Evolutionary conservation across 2,329 filamentous ascomycete species (phyloP), one percentile per base, ranked within the genome.

Genomic region (Teratosphaeria viscida): DNA sequence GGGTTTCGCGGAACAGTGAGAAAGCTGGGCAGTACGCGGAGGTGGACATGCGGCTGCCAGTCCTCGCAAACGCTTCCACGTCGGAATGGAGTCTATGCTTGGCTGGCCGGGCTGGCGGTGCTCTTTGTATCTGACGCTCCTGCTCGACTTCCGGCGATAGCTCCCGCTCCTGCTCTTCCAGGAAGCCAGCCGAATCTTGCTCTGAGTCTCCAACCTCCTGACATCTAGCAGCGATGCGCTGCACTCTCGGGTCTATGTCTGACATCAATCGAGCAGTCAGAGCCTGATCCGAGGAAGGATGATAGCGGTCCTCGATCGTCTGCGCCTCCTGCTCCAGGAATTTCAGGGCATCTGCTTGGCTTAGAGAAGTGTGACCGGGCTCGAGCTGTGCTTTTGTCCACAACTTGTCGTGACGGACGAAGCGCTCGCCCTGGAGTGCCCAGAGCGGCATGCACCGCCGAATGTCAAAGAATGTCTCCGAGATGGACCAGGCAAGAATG

Each of bases 151-250:
- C 86, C 0, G 83, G 84, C 0, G 82, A 77, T 0, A 90, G 73
- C 62, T 89, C 87, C 0, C 86, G 77, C 66, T 90, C 86, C 63
- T 89, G 85, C 60, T 90, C 87, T 65, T 89, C 85, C 2, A 82
- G 73, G 0, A 88, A 70, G 0, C 72, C 71, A 0, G 75, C 73
- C 0, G 62, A 56, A 0, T 57, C 56, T 60, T 66, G 66, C 6
- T 57, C 26, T 1, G 67, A 58, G n/a, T 61, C 29, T 10, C 63
- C 63, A 43, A 70, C 67, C 14, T 62, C 34, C 0, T 19, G 39
- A 32, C 67, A 70, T 6, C 65, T 56, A 4, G 43, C 43, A 12
- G 43, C 43, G 43, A 49, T 49, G 43, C 43, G 5, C 11, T 57
- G 34, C 1, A 56, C 53, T 32, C 68, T 67, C 0, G 74, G 66